These are phyloP conservation scores for Coleophoma cylindrospora DNA, from an alignment of 2,329 filamentous ascomycete species.

Conservation along the genomic window DNA sequence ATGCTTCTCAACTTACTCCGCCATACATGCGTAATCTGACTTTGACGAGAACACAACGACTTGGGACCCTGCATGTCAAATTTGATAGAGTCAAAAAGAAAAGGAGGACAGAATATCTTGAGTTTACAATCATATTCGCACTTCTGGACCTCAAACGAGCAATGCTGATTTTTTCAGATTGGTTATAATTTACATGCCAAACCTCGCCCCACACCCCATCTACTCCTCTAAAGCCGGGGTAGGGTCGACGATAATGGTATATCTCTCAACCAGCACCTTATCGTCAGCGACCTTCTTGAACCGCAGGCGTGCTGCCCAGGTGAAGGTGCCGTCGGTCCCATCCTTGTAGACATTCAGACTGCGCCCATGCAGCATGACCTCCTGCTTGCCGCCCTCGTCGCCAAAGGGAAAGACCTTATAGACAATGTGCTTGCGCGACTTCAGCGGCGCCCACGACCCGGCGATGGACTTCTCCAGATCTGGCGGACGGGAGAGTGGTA, in stretches of 20 bases:
- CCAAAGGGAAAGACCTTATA: neutral
- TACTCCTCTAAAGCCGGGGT: too few species aligned
- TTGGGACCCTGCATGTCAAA: too few species aligned
- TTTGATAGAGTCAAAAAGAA: too few species aligned
- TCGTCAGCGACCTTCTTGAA: neutral
- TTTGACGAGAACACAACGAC: too few species aligned
- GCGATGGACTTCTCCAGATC: neutral
- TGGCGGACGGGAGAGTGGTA: neutral
- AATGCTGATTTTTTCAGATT: too few species aligned
- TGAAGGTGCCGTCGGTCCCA: neutral
- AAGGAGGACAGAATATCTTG: too few species aligned
- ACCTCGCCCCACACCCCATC: too few species aligned
- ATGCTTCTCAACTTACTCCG: too few species aligned
- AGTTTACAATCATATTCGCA: too few species aligned
- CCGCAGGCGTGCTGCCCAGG: neutral
- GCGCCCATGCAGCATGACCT: conserved; percentile 1
- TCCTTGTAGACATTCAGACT: neutral
- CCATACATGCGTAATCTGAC: too few species aligned
- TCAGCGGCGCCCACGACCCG: neutral
- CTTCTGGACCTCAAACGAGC: too few species aligned
- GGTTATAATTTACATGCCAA: too few species aligned
- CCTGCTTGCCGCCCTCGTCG: neutral
- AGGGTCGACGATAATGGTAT: neutral
- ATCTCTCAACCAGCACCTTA: neutral
- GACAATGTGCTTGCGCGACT: neutral